phyloP scores from a whole-genome alignment of 495 filamentous ascomycete species.

The Penicillium tannophilum region DNA sequence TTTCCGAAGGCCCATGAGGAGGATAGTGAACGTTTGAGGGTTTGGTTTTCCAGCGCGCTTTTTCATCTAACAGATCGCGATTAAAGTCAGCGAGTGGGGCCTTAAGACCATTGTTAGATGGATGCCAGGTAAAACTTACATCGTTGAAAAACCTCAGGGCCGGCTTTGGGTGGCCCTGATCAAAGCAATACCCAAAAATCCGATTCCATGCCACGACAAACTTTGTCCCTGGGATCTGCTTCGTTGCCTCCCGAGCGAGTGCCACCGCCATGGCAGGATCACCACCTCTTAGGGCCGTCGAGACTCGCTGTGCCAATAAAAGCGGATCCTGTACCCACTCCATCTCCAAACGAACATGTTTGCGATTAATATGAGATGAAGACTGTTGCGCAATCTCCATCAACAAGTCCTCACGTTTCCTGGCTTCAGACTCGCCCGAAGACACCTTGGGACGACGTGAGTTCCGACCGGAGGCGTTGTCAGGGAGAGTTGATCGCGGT shows the following conservation, averaged over 20 bases:
- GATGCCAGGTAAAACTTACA: constrained; percentile 42
- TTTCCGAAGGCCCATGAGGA: constrained; percentile 73
- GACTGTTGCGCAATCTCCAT: constrained; percentile 4
- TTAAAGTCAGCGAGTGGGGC: neutral
- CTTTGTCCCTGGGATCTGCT: constrained; percentile 39
- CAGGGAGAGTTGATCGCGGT: neutral
- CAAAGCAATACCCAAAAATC: constrained; percentile 71
- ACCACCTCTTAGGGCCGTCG: constrained; percentile 51
- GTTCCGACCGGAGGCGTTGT: neutral
- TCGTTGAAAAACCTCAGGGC: constrained; percentile 85
- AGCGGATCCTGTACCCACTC: constrained; percentile 66
- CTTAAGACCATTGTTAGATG: neutral
- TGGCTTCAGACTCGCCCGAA: neutral
- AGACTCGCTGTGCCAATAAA: constrained; percentile 64
- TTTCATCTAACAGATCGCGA: constrained; percentile 72
- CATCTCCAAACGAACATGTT: constrained; percentile 48
- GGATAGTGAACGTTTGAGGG: constrained; percentile 74
- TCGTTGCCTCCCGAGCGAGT: constrained; percentile 67
- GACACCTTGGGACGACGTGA: neutral
- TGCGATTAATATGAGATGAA: neutral
- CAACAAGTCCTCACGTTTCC: neutral
- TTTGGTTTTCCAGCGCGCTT: constrained; percentile 78
- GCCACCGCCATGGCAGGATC: constrained; percentile 63
- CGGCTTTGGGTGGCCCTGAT: constrained; percentile 53
- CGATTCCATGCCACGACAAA: constrained; percentile 85